Evolutionary conservation across 441 rosid genomes (phyloP), one percentile per base, ranked within the genome.

Genomic region (Pelargonium myrrhifolium): DNA sequence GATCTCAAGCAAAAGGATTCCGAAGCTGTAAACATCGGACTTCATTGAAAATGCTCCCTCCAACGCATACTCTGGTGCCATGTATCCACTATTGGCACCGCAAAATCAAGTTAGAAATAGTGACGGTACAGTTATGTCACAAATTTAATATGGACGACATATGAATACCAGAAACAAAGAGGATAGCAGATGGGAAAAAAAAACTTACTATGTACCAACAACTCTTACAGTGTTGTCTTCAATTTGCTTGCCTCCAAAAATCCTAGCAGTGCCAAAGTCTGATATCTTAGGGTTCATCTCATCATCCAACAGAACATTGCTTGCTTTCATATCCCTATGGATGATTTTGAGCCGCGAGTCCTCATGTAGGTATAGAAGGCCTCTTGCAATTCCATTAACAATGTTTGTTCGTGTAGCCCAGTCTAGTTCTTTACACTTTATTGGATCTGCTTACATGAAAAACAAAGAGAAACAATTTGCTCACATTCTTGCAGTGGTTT

Each of bases 261-360:
- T 69, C 74, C 81, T 83, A 3, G 85, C 87, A 79, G 74, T 79
- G 11, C 87, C 86, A 0, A 86, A 82, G 63, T 86, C 87, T 11
- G 85, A 76, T 62, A 86, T 79, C 71, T 86, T 86, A 0, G 84
- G 84, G 39, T 78, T 76, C 85, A 86, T 76, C n/a, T 85, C 78
- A 0, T 17, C 51, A 40, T 83, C 86, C 62, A 85, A 65, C 26
- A 83, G 72, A 43, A 85, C 53, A 71, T n/a, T n/a, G n/a, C n/a
- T n/a, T n/a, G n/a, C n/a, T n/a, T n/a, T n/a, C n/a, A n/a, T n/a
- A n/a, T n/a, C 88, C 12, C 85, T 81, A 43, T 75, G 75, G 64
- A 79, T 79, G 14, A 76, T 79, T 60, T 65, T 68, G 8, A 68
- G 58, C 20, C 68, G 56, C n/a, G 87, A 86, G 72, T 84, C 88